phyloP scores from a whole-genome alignment of 1,284 basidiomycete species.

The Pseudozyma sp. region DNA sequence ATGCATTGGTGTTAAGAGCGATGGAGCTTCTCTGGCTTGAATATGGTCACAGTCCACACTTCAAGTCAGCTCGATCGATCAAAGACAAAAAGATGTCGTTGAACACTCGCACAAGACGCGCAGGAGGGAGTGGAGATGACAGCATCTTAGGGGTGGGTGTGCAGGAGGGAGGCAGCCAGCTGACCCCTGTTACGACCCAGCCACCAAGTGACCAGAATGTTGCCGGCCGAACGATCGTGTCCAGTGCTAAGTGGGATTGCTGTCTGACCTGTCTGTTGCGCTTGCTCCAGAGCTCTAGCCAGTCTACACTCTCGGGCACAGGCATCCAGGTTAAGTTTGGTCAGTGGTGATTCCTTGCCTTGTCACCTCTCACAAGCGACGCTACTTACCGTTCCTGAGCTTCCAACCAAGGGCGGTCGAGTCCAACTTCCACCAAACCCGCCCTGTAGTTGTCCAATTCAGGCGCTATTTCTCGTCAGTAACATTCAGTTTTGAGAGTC shows the following conservation, averaged over 20 bases:
- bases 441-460: no score
- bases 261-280: neutral
- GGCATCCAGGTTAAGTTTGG: neutral
- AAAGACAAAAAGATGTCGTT: no score
- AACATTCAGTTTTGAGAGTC: no score
- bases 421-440: no score
- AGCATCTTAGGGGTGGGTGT: neutral
- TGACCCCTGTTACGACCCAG: neutral
- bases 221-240: conserved; percentile 14
- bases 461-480: no score
- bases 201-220: conserved; percentile 5
- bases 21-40: no score
- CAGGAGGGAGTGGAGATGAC: neutral
- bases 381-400: neutral
- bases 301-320: neutral
- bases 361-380: neutral
- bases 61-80: no score
- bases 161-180: neutral
- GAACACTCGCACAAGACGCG: no score
- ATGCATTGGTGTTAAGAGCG: no score
- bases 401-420: neutral
- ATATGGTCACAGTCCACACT: no score
- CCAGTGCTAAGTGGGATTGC: conserved; percentile 4
- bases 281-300: neutral
- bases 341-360: neutral